Conservation (phyloP, 495 filamentous ascomycete species). For the Neurospora terricola region DNA sequence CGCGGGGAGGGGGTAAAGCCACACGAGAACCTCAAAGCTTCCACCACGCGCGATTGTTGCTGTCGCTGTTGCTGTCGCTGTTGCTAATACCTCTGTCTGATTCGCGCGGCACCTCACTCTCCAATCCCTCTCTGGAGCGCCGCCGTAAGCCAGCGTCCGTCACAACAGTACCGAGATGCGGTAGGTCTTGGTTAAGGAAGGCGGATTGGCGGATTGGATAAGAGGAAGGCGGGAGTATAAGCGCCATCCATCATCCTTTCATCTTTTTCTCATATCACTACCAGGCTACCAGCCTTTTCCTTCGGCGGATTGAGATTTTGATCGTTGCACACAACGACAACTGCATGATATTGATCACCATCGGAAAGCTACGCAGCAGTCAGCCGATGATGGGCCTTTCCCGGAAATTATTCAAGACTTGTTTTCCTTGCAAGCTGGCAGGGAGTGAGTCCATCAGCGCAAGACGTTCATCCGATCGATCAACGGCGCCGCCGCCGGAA, state of each 20-base stretch:
- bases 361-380: neutral
- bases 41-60: neutral
- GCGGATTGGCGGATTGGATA: neutral
- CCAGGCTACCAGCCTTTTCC: neutral
- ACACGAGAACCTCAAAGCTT: neutral
- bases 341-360: neutral
- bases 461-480: neutral
- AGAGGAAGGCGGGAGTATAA: neutral
- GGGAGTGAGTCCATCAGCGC: neutral
- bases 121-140: neutral
- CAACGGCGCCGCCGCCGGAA: neutral
- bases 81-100: neutral
- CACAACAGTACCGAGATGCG: neutral
- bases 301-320: neutral
- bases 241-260: neutral
- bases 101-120: neutral
- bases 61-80: too few species aligned
- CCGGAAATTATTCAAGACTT: neutral
- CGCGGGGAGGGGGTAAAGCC: neutral
- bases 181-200: neutral
- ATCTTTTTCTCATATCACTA: neutral
- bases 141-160: neutral
- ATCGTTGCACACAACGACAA: neutral
- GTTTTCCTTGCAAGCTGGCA: neutral
- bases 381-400: neutral